phyloP scores from a whole-genome alignment of 768 basidiomycete genomes.

The Boletus eberwhitei region DNA sequence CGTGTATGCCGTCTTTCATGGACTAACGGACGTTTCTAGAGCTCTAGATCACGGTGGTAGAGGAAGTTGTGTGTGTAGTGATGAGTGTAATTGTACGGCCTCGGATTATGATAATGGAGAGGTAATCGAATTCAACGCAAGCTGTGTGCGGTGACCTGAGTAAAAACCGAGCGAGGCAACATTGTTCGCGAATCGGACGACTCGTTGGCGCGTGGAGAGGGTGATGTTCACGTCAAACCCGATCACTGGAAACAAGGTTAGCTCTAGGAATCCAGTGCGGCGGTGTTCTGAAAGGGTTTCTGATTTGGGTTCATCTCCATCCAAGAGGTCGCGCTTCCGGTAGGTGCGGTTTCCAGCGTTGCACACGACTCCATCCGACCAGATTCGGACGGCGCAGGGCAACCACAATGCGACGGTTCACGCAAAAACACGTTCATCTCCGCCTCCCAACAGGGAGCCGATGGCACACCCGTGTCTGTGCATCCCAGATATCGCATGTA shows the following conservation, averaged over 20 bases:
- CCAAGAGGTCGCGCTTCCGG: slow-evolving; percentile 14
- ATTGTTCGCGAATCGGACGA: slow-evolving; percentile 6
- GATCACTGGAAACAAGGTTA: slow-evolving; percentile 34
- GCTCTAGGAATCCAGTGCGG: slow-evolving; percentile 27
- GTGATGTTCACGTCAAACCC: slow-evolving; percentile 11
- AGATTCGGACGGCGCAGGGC: slow-evolving; percentile 21
- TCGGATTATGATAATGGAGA: no score
- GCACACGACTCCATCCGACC: slow-evolving; percentile 10
- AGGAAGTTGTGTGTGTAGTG: slow-evolving; percentile 8
- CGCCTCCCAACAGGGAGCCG: slow-evolving; percentile 18
- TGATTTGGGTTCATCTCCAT: slow-evolving; percentile 1
- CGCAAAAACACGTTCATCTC: slow-evolving; percentile 26
- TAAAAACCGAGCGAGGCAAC: slow-evolving; percentile 7
- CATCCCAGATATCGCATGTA: slow-evolving; percentile 2
- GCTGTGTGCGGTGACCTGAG: slow-evolving; percentile 23
- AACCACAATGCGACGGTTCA: slow-evolving; percentile 7
- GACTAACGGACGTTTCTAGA: slow-evolving; percentile 18
- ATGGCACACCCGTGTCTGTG: slow-evolving; percentile 3
- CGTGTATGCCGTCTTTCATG: background rate
- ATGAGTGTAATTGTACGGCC: slow-evolving; percentile 7
- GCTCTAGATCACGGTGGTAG: slow-evolving; percentile 10
- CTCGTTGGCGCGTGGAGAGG: slow-evolving; percentile 3
- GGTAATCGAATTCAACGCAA: no score
- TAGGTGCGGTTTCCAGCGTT: slow-evolving; percentile 8
- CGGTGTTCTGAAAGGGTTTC: slow-evolving; percentile 14